Evolutionary conservation across 163 green algal genomes (phyloP), one percentile per base, ranked within the genome.

Genomic region (Trebouxia gelatinosa): DNA sequence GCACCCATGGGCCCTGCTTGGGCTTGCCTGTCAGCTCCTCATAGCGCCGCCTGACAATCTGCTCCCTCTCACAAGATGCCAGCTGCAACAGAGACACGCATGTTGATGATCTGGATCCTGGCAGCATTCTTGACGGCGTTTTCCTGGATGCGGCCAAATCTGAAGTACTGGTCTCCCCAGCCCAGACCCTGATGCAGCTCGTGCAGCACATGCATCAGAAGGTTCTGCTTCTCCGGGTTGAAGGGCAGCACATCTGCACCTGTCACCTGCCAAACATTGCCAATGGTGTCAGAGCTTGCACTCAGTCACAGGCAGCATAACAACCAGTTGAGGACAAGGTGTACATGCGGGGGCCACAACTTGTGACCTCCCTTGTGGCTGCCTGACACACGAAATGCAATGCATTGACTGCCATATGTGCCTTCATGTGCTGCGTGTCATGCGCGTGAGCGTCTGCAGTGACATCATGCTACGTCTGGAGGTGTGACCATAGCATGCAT

Each of bases 101-200:
- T n/a, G n/a, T n/a, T n/a, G n/a, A n/a, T 72, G 64, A 72, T 72
- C 35, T 72, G 64, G 35, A 72, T 72, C 64, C 26, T 72, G 16
- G 64, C 64, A 32, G 64, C 64, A 9, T 72, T 72, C 64, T 51
- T 72, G 64, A 21, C 21, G 9, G 37, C 35, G 9, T 72, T 54
- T 37, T 72, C 64, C 64, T 72, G 35, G 1, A 72, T 51, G 35
- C 64, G 13, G 64, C 64, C 64, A 54, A 72, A 72, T 16, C 64
- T 72, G 37, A 72, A 72, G 35, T 72, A 72, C 64, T 72, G 64
- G 35, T 72, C 64, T 28, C 64, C 64, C 64, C 64, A 72, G 19
- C 64, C 64, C 3, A 72, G 64, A 5, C 64, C 64, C 32, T 72
- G 64, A 37, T 72, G 64, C 23, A 72, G 64, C 0, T 72, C 64